These are phyloP conservation scores for Aspergillus haitiensis DNA, from an alignment of 495 filamentous ascomycete genomes.

Conservation along the genomic window DNA sequence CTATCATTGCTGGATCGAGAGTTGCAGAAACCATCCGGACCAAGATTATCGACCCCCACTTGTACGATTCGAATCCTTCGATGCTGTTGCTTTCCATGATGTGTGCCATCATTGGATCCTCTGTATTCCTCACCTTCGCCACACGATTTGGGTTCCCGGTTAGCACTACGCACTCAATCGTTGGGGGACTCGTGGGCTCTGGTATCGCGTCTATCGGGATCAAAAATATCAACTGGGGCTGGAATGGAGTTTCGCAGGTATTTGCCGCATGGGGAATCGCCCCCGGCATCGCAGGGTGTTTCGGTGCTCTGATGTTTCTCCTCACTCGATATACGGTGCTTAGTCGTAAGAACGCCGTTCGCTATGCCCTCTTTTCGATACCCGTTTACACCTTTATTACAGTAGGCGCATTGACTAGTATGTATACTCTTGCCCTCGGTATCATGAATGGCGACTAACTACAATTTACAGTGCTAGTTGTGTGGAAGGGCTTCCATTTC, in stretches of 20 bases:
- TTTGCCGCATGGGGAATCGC: constrained; percentile 16
- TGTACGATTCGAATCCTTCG: constrained; percentile 9
- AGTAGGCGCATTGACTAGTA: constrained; percentile 9
- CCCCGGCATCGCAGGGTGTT: constrained; percentile 3
- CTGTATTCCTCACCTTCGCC: constrained; percentile 11
- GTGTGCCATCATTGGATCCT: constrained; percentile 16
- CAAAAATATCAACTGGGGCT: constrained; percentile 13
- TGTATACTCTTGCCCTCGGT: background rate
- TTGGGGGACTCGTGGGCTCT: constrained; percentile 11
- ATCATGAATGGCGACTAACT: background rate
- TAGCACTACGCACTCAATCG: constrained; percentile 15
- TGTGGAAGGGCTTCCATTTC: constrained; percentile 16
- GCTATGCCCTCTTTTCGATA: constrained; percentile 8
- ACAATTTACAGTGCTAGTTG: constrained; percentile 12
- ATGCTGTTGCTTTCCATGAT: constrained; percentile 18
- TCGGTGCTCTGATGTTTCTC: constrained; percentile 10
- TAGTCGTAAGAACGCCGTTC: constrained; percentile 7
- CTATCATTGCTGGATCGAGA: constrained; percentile 9
- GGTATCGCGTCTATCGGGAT: constrained; percentile 13
- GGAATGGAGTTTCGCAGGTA: constrained; percentile 14
- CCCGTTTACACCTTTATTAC: constrained; percentile 14
- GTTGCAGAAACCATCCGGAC: constrained; percentile 11
- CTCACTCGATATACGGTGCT: constrained; percentile 11
- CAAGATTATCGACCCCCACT: constrained; percentile 14
- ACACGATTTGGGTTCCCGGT: constrained; percentile 9